A percentile compares a stretch with the other conserved stretches of the same genome.
phyloP scores from a whole-genome alignment of 2,329 filamentous ascomycete species.

The Fusarium continuum region DNA sequence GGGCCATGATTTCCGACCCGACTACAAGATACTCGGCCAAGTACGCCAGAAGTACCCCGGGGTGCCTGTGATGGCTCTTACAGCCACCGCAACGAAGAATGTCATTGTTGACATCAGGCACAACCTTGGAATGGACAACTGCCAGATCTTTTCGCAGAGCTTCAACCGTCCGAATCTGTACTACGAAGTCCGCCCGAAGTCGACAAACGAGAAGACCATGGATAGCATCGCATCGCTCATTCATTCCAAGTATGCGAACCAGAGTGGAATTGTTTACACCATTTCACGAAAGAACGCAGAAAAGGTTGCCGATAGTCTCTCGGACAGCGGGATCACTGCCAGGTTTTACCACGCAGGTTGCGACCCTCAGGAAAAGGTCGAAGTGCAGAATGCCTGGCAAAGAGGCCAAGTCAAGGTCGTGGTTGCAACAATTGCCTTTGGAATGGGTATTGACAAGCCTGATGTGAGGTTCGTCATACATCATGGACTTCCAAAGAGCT shows the following conservation, averaged over 20 bases:
- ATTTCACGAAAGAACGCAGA: conserved; percentile 87
- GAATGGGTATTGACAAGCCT: conserved; percentile 99
- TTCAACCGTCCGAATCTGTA: conserved; percentile 97
- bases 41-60: conserved; percentile 76
- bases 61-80: conserved; percentile 93
- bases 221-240: conserved; percentile 72
- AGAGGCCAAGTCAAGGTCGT: conserved; percentile 82
- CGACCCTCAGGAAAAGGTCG: conserved; percentile 70
- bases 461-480: conserved; percentile 98
- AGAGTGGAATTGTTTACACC: conserved; percentile 94
- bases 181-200: conserved; percentile 84
- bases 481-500: conserved; percentile 88
- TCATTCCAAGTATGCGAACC: conserved; percentile 70
- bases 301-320: conserved; percentile 76
- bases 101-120: conserved; percentile 92
- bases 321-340: conserved; percentile 73
- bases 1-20: conserved; percentile 97
- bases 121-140: conserved; percentile 84
- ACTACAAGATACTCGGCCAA: conserved; percentile 87
- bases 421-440: conserved; percentile 97
- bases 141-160: conserved; percentile 85
- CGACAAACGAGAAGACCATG: conserved; percentile 59
- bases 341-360: conserved; percentile 89
- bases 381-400: conserved; percentile 86
- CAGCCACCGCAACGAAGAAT: conserved; percentile 92